Percentiles rank a stretch among this genome's conserved stretches.
phyloP scores from a whole-genome alignment of 176 grass and related monocot genomes.

The Lolium rigidum region DNA sequence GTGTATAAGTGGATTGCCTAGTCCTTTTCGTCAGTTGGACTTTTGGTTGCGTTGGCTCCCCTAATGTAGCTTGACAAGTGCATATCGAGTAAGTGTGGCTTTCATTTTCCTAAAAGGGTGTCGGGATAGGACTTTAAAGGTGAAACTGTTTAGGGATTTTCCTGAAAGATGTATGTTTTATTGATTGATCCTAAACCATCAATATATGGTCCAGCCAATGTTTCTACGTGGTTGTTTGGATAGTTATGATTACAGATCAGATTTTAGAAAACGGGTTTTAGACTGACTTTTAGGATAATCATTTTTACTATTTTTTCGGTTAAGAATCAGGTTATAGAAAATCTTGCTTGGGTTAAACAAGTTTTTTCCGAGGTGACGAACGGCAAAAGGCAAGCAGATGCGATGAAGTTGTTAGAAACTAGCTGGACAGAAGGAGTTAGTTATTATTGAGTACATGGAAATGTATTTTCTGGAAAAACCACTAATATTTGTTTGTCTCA shows the following conservation, averaged over 20 bases:
- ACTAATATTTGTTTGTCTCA: neutral
- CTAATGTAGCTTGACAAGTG: neutral
- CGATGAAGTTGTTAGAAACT: neutral
- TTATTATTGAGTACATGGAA: neutral
- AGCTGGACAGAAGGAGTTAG: neutral
- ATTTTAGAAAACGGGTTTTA: neutral
- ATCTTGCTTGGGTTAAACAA: neutral
- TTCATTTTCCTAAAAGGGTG: constrained; percentile 3
- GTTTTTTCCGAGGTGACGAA: neutral
- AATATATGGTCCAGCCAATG: neutral
- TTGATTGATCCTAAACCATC: neutral
- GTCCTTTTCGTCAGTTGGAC: too few relatives aligned
- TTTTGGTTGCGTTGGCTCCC: too few relatives aligned
- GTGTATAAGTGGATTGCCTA: too few relatives aligned
- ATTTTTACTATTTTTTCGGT: neutral
- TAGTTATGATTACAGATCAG: neutral
- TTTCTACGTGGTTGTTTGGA: neutral
- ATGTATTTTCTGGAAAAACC: too few relatives aligned
- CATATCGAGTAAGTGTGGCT: neutral
- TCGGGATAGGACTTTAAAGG: neutral
- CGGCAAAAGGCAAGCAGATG: neutral
- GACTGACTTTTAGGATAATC: neutral
- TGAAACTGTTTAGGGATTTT: constrained; percentile 22
- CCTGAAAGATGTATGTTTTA: constrained; percentile 14
- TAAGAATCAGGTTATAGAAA: neutral